Evolutionary conservation across 169 alveolate genomes (phyloP), one percentile per base, ranked within the genome.

Genomic region (Babesia caballi): DNA sequence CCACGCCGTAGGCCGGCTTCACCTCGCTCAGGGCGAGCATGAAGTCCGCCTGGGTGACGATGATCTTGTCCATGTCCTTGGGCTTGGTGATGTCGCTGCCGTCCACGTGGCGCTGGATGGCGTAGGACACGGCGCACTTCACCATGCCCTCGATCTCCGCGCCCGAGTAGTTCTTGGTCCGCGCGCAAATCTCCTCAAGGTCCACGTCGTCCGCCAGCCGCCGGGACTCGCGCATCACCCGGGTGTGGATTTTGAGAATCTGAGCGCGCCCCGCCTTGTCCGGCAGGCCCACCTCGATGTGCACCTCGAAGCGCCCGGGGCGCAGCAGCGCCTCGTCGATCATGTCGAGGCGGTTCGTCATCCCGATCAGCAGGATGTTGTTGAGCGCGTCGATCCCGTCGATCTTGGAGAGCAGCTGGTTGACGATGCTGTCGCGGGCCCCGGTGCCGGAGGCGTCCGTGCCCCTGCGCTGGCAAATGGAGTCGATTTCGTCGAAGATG

Each of bases 251-350:
- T 58, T 95, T 96, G 44, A 98, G 91, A 30, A 98, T 98, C 82
- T 97, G 97, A 17, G 76, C 84, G 42, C 99, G 91, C 2, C 99
- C 99, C 30, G 85, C 85, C 75, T 94, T 97, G 85, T 97, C 98
- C 0, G 99, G 99, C 14, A 98, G 92, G 1, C 98, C 97, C 23
- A 98, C 96, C 84, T 98, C 99, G 42, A 96, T 92, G 72, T 97
- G 99, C 33, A 97, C 96, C 88, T 98, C 99, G 60, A 98, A 90
- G 38, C 99, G 89, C n/a, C 99, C 99, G 0, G 99, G 99, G 35
- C 99, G 94, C 65, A 97, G 82, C 51, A 98, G 93, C 1, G 99
- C 99, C 73, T 97, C 99, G 76, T 98, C 99, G 11, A 98, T 95
- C 90, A 98, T 80, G 84, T 98, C 99, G 47, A 96, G 81, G 53